Conservation (phyloP, 805 yeast species). For the Kodamaea lidongshanica region DNA sequence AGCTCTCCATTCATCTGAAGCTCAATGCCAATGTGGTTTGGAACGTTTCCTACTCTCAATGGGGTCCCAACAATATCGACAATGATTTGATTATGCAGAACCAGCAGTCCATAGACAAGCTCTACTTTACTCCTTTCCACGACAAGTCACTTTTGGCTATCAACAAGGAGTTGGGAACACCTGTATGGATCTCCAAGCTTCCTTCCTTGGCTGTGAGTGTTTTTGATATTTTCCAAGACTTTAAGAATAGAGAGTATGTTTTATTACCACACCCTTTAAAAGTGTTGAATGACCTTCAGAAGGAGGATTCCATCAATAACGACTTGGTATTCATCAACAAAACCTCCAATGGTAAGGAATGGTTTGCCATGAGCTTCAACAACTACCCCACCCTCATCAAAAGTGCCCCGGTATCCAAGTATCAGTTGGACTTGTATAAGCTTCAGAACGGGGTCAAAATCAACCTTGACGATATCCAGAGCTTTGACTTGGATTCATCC, state of each 20-base stretch:
- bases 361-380: slow-evolving; percentile 80
- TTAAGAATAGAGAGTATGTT: slow-evolving; percentile 31
- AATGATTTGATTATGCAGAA: slow-evolving; percentile 44
- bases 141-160: slow-evolving; percentile 75
- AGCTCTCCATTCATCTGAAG: slow-evolving; percentile 69
- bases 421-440: slow-evolving; percentile 36
- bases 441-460: slow-evolving; percentile 15
- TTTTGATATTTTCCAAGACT: slow-evolving; percentile 59
- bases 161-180: slow-evolving; percentile 60
- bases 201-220: slow-evolving; percentile 71
- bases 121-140: slow-evolving; percentile 78
- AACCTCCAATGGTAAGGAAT: slow-evolving; percentile 55
- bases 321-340: slow-evolving; percentile 59
- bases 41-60: slow-evolving; percentile 79
- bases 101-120: slow-evolving; percentile 57
- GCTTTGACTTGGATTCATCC: slow-evolving; percentile 14
- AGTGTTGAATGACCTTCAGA: slow-evolving; percentile 29
- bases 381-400: slow-evolving; percentile 77
- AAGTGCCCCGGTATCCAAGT: slow-evolving; percentile 70
- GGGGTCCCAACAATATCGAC: slow-evolving; percentile 91
- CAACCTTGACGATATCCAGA: slow-evolving; percentile 13
- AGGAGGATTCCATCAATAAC: slow-evolving; percentile 15
- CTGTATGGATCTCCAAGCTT: slow-evolving; percentile 71
- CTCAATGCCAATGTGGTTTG: slow-evolving; percentile 54
- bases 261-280: slow-evolving; percentile 66